These are phyloP conservation scores for Trypanosoma congolense DNA, from an alignment of 208 protist species.

Conservation along the genomic window DNA sequence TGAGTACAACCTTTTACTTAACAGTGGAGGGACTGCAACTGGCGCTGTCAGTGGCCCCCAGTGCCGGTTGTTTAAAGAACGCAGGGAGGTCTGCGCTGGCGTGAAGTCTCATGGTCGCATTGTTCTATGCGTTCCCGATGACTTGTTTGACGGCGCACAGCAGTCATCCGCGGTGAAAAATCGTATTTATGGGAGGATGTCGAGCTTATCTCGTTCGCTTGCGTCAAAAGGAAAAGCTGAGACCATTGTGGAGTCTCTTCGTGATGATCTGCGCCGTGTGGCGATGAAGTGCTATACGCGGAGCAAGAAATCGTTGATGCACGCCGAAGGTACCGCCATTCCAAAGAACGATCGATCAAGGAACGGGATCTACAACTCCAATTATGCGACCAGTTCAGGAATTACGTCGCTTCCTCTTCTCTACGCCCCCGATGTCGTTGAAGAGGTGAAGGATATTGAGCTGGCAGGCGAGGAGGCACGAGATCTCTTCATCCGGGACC, in stretches of 20 bases:
- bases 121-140: slow-evolving; percentile 9
- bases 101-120: slow-evolving; percentile 5
- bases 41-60: neutral
- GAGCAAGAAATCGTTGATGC: no score
- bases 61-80: neutral
- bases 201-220: neutral
- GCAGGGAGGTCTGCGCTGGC: slow-evolving; percentile 4
- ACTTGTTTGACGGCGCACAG: neutral
- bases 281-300: neutral
- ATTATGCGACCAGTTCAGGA: neutral
- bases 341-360: no score
- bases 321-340: no score
- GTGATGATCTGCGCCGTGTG: neutral
- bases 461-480: slow-evolving; percentile 58
- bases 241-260: neutral
- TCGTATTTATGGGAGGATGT: neutral
- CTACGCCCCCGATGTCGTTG: slow-evolving; percentile 10
- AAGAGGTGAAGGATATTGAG: slow-evolving; percentile 39
- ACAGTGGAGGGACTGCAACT: neutral
- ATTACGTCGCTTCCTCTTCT: slow-evolving; percentile 9
- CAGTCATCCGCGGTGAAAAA: neutral
- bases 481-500: slow-evolving; percentile 73
- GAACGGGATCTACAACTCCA: neutral
- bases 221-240: neutral
- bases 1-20: neutral